Conservation (phyloP, 2,329 filamentous ascomycete species). For the Phyllosticta capitalensis region DNA sequence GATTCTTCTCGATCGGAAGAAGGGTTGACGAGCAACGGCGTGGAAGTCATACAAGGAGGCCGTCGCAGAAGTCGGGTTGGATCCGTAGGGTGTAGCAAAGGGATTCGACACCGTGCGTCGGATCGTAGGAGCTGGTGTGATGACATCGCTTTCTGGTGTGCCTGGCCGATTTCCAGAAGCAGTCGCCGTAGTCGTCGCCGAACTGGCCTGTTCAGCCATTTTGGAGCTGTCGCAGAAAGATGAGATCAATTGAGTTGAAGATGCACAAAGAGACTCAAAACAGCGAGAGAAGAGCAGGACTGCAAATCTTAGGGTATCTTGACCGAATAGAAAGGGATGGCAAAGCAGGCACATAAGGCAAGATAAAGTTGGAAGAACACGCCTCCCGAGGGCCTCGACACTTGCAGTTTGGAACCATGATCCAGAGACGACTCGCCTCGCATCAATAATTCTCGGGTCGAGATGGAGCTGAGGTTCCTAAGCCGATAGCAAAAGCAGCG, state of each 20-base stretch:
- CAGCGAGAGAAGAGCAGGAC: background rate
- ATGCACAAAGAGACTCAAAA: background rate
- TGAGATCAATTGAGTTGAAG: background rate
- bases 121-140: slow-evolving; percentile 17
- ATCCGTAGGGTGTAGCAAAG: slow-evolving; percentile 33
- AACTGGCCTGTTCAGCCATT: background rate
- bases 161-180: slow-evolving; percentile 26
- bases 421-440: background rate
- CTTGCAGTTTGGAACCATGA: background rate
- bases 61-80: slow-evolving; percentile 34
- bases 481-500: background rate
- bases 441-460: background rate
- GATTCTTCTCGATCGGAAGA: slow-evolving; percentile 66
- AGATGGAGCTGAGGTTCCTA: background rate
- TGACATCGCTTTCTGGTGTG: slow-evolving; percentile 30
- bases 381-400: background rate
- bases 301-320: background rate
- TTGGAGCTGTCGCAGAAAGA: background rate
- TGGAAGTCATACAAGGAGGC: slow-evolving; percentile 25
- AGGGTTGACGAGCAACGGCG: slow-evolving; percentile 28
- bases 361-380: background rate
- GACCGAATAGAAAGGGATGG: background rate
- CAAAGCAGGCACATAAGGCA: background rate
- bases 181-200: slow-evolving; percentile 18
- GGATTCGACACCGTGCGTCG: slow-evolving; percentile 15